Conservation (phyloP, 2,329 filamentous ascomycete species). For the Aspergillus udagawae region DNA sequence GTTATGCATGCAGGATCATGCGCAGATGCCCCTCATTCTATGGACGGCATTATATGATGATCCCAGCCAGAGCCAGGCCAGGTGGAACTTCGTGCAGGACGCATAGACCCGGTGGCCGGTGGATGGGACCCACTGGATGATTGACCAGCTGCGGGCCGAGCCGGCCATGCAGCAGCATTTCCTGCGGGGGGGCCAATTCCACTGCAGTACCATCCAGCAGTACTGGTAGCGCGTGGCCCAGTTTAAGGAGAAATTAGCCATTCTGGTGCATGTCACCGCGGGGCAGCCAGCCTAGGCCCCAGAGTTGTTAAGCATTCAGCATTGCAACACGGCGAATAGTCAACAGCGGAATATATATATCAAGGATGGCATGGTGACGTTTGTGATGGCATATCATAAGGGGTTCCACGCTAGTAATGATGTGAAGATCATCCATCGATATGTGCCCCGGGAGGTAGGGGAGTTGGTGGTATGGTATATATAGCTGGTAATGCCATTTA, state of each 20-base stretch:
- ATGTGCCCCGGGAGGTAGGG: conserved; percentile 1
- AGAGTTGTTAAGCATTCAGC: neutral
- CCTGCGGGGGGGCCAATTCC: neutral
- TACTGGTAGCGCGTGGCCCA: neutral
- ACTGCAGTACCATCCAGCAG: neutral
- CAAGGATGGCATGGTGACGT: neutral
- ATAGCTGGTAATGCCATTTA: neutral
- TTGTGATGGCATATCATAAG: neutral
- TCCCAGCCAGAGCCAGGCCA: neutral
- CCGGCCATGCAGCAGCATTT: neutral
- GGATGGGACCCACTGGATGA: neutral
- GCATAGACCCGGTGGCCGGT: neutral
- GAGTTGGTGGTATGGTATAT: conserved; percentile 8
- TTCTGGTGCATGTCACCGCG: neutral
- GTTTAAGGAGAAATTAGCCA: conserved; percentile 1
- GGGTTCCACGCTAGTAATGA: conserved; percentile 4
- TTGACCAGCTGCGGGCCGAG: neutral
- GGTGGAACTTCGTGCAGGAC: conserved; percentile 3
- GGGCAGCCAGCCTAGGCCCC: neutral
- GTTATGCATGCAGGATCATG: neutral
- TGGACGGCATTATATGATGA: conserved; percentile 2
- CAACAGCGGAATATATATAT: conserved; percentile 3
- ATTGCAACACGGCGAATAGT: neutral
- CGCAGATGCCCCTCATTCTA: neutral
- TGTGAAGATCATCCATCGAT: conserved; percentile 3